Evolutionary conservation across 495 filamentous ascomycete species (phyloP).

Genomic region (Neurospora tetrasperma): DNA sequence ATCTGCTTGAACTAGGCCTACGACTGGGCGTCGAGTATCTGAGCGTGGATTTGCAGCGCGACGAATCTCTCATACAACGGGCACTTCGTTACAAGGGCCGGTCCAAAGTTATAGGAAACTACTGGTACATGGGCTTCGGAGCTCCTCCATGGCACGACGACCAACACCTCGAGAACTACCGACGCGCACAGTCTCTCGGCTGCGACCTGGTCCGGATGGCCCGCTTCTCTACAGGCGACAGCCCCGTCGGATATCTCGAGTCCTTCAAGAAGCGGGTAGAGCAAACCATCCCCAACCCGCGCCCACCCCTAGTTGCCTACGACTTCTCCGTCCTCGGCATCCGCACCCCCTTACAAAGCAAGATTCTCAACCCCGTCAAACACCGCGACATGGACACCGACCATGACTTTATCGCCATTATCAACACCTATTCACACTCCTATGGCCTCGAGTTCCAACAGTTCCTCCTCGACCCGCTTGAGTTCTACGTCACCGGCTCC

Average conservation of each 20-base stretch:
- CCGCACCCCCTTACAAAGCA: constrained; percentile 57
- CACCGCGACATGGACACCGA: constrained; percentile 51
- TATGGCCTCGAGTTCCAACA: constrained; percentile 44
- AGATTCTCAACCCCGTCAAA: constrained; percentile 57
- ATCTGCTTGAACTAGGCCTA: constrained; percentile 55
- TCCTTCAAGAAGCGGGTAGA: constrained; percentile 41
- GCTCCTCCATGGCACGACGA: constrained; percentile 54
- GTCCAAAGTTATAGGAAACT: constrained; percentile 68
- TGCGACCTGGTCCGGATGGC: constrained; percentile 63
- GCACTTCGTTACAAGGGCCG: constrained; percentile 50
- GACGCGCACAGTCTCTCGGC: constrained; percentile 48
- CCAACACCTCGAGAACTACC: constrained; percentile 44
- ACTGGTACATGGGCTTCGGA: constrained; percentile 39
- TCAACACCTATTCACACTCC: constrained; percentile 39
- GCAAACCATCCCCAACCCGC: constrained; percentile 40
- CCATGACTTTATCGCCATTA: constrained; percentile 32
- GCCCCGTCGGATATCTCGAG: constrained; percentile 47
- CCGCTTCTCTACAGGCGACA: constrained; percentile 47
- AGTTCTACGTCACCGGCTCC: constrained; percentile 66
- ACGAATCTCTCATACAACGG: constrained; percentile 38
- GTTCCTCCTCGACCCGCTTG: constrained; percentile 51
- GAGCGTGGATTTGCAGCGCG: constrained; percentile 52
- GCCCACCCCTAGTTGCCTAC: constrained; percentile 57
- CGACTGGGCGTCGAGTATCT: constrained; percentile 67
- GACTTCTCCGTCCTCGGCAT: constrained; percentile 60